These are phyloP conservation scores for Pythium grandisporangium DNA, from an alignment of 352 stramenopile species.

Conservation along the genomic window DNA sequence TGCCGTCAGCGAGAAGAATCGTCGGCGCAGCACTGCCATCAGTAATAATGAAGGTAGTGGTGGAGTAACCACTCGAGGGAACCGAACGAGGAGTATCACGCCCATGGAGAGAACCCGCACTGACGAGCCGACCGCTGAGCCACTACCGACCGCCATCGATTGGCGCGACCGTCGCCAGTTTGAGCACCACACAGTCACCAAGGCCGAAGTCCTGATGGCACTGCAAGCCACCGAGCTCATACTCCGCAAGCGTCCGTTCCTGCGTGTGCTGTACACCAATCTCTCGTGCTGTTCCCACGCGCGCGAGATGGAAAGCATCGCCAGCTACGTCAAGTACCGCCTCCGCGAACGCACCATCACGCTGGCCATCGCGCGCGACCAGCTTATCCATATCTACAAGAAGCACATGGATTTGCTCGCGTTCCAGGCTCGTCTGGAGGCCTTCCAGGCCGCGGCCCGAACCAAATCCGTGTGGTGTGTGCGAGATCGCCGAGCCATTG, in stretches of 20 bases:
- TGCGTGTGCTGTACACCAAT: slow-evolving; percentile 44
- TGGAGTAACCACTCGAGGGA: slow-evolving; percentile 4
- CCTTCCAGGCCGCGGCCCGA: slow-evolving; percentile 30
- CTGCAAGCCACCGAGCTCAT: slow-evolving; percentile 28
- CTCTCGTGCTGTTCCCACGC: slow-evolving; percentile 47
- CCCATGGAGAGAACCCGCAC: not conserved
- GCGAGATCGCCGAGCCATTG: slow-evolving; percentile 31
- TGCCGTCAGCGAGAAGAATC: not conserved
- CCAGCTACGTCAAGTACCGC: slow-evolving; percentile 36
- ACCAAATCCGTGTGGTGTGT: slow-evolving; percentile 54
- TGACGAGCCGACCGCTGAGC: slow-evolving; percentile 9
- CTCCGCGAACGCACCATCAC: slow-evolving; percentile 33
- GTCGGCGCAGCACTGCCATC: not conserved
- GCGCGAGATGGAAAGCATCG: slow-evolving; percentile 36
- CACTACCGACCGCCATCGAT: no score
- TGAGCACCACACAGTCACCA: slow-evolving; percentile 36
- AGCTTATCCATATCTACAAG: slow-evolving; percentile 26
- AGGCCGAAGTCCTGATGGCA: slow-evolving; percentile 39
- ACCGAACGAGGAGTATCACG: slow-evolving; percentile 1
- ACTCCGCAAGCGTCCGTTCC: slow-evolving; percentile 39
- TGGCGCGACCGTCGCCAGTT: no score
- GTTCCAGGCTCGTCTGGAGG: slow-evolving; percentile 30
- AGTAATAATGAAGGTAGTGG: not conserved
- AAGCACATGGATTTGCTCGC: slow-evolving; percentile 14
- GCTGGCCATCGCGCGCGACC: slow-evolving; percentile 6